phyloP scores from a whole-genome alignment of 2,329 filamentous ascomycete species.

The Orbilia oligospora region DNA sequence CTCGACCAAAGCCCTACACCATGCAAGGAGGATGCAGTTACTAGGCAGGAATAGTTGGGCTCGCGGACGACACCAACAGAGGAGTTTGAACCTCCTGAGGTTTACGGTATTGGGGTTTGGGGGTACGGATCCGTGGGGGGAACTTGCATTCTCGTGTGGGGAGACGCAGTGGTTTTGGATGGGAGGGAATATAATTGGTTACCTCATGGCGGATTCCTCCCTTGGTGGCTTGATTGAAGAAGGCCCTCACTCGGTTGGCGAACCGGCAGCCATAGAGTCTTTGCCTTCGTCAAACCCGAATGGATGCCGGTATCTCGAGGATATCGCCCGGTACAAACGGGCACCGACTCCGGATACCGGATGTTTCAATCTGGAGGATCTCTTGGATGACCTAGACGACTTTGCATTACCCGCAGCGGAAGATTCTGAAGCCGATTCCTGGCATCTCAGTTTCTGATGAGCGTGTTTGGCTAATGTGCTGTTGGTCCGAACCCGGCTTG shows the following conservation, averaged over 20 bases:
- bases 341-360: conserved; percentile 21
- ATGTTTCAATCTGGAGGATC: conserved; percentile 21
- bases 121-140: conserved; percentile 25
- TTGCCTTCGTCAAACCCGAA: conserved; percentile 18
- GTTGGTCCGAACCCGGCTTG: conserved; percentile 6
- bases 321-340: conserved; percentile 47
- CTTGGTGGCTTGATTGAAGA: conserved; percentile 15
- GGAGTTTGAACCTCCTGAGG: conserved; percentile 41
- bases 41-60: conserved; percentile 53
- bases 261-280: conserved; percentile 10
- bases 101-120: conserved; percentile 44
- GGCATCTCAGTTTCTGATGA: conserved; percentile 51
- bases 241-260: conserved; percentile 21
- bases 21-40: conserved; percentile 55
- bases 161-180: conserved; percentile 1
- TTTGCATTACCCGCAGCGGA: conserved; percentile 47
- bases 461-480: neutral
- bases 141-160: conserved; percentile 20
- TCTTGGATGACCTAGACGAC: conserved; percentile 50
- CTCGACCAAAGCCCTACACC: conserved; percentile 48
- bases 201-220: conserved; percentile 21
- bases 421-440: conserved; percentile 37
- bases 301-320: conserved; percentile 32
- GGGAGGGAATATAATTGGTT: conserved; percentile 11
- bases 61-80: conserved; percentile 32